Percentiles rank a stretch among this genome's conserved stretches.
These are phyloP conservation scores for Apocynum venetum DNA, from an alignment of 257 asterid genomes.

Conservation along the genomic window DNA sequence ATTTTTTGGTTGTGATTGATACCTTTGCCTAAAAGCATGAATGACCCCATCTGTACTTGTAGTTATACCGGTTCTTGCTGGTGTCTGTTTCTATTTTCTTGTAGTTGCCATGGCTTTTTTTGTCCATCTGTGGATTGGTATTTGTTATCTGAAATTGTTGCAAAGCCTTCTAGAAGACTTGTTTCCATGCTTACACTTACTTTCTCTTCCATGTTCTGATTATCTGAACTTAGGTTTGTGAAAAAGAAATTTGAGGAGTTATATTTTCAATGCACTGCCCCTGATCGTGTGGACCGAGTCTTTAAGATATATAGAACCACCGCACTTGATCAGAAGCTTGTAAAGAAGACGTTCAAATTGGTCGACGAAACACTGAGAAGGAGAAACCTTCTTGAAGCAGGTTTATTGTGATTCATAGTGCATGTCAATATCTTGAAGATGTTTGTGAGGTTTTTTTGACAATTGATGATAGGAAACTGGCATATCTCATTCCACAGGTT, in stretches of 20 bases:
- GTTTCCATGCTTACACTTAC: too few relatives aligned
- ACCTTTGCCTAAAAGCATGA: too few relatives aligned
- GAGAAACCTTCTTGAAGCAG: conserved; percentile 93
- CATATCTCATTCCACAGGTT: conserved; percentile 25
- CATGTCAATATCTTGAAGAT: conserved; percentile 25
- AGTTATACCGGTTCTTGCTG: neutral
- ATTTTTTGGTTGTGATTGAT: too few relatives aligned
- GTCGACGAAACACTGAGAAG: conserved; percentile 96
- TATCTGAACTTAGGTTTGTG: conserved; percentile 57
- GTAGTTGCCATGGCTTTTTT: neutral
- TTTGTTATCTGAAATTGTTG: neutral
- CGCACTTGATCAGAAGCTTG: conserved; percentile 95
- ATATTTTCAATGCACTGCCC: conserved; percentile 90
- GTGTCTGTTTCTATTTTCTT: neutral
- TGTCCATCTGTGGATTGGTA: neutral
- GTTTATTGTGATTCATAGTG: conserved; percentile 52
- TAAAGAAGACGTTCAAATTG: conserved; percentile 97
- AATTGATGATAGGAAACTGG: conserved; percentile 17
- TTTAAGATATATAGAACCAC: conserved; percentile 95
- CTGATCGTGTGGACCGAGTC: conserved; percentile 90
- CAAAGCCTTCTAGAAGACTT: neutral
- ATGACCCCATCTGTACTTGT: too few relatives aligned
- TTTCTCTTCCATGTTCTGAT: conserved; percentile 3
- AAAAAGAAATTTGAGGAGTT: conserved; percentile 96
- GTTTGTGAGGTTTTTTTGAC: conserved; percentile 13